These are phyloP conservation scores for Pseudocohnilembus persalinus DNA, from an alignment of 169 alveolate genomes.

Conservation along the genomic window DNA sequence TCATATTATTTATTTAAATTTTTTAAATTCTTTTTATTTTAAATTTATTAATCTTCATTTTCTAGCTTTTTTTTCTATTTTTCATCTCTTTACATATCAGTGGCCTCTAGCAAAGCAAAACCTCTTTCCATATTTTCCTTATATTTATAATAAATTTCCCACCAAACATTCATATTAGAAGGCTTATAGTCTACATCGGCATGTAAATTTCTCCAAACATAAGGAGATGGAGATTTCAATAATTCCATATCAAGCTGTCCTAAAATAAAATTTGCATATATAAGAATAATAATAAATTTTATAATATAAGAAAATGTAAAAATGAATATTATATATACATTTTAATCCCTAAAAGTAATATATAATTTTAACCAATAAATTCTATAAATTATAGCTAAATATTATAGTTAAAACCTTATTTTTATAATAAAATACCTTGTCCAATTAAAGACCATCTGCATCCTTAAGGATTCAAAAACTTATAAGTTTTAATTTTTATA, in stretches of 20 bases:
- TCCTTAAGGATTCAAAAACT: slow-evolving; percentile 35
- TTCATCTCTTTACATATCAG: slow-evolving; percentile 41
- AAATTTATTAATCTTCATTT: slow-evolving; percentile 18
- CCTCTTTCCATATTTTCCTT: slow-evolving; percentile 39
- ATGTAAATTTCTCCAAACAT: slow-evolving; percentile 46
- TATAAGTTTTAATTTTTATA: slow-evolving; percentile 36
- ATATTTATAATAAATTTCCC: slow-evolving; percentile 38
- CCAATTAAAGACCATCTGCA: slow-evolving; percentile 12
- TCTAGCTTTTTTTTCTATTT: background rate
- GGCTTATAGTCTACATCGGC: slow-evolving; percentile 34
- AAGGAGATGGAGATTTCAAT: slow-evolving; percentile 41
- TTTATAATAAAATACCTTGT: background rate
- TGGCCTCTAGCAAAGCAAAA: slow-evolving; percentile 39
- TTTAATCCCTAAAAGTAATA: too few species aligned
- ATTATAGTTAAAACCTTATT: too few species aligned
- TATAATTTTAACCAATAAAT: too few species aligned
- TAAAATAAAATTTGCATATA: background rate
- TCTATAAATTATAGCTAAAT: too few species aligned
- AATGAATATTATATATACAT: too few species aligned
- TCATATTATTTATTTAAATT: background rate
- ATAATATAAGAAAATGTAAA: too few species aligned
- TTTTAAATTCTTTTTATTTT: background rate
- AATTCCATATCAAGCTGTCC: slow-evolving; percentile 28
- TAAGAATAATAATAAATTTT: too few species aligned
- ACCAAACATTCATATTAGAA: slow-evolving; percentile 37